phyloP scores from a whole-genome alignment of 805 yeast genomes.

The Kodamaea fukazawae region DNA sequence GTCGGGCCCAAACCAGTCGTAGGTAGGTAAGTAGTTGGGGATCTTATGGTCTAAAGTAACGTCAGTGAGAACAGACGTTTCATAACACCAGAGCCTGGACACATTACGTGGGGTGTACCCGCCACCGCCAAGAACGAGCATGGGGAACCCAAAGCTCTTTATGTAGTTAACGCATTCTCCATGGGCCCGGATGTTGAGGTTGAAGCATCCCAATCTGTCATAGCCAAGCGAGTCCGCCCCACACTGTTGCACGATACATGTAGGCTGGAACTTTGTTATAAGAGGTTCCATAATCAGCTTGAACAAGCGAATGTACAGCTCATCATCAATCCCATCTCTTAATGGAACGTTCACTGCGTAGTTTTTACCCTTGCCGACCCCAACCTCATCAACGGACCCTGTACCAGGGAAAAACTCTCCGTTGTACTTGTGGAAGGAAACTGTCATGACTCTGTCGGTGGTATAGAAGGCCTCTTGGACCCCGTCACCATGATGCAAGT shows the following conservation, averaged over 20 bases:
- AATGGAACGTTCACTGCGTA: slow-evolving; percentile 89
- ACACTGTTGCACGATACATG: slow-evolving; percentile 92
- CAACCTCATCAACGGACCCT: slow-evolving; percentile 85
- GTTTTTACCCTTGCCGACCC: slow-evolving; percentile 85
- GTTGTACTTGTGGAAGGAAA: slow-evolving; percentile 87
- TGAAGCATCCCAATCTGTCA: slow-evolving; percentile 92
- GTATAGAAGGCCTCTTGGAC: slow-evolving; percentile 96
- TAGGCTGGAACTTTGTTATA: slow-evolving; percentile 87
- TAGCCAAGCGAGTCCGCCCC: slow-evolving; percentile 96
- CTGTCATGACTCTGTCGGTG: slow-evolving; percentile 95
- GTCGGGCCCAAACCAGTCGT: slow-evolving; percentile 87
- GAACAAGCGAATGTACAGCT: slow-evolving; percentile 68
- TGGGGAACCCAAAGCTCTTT: slow-evolving; percentile 85
- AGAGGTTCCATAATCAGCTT: slow-evolving; percentile 89
- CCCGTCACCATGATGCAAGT: slow-evolving; percentile 96
- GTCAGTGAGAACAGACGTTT: slow-evolving; percentile 77
- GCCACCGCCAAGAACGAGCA: slow-evolving; percentile 94
- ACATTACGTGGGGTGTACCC: slow-evolving; percentile 97
- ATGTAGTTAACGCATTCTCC: slow-evolving; percentile 92
- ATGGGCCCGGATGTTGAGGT: slow-evolving; percentile 86
- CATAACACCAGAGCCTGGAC: slow-evolving; percentile 92
- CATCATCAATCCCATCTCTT: slow-evolving; percentile 94
- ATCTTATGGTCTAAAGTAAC: slow-evolving; percentile 43
- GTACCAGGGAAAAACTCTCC: slow-evolving; percentile 98
- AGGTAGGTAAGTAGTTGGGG: slow-evolving; percentile 73